Percentiles rank a stretch among this genome's conserved stretches.
These are phyloP conservation scores for Coemansia pectinata DNA, from an alignment of 192 early-diverging fungal species.

Conservation along the genomic window DNA sequence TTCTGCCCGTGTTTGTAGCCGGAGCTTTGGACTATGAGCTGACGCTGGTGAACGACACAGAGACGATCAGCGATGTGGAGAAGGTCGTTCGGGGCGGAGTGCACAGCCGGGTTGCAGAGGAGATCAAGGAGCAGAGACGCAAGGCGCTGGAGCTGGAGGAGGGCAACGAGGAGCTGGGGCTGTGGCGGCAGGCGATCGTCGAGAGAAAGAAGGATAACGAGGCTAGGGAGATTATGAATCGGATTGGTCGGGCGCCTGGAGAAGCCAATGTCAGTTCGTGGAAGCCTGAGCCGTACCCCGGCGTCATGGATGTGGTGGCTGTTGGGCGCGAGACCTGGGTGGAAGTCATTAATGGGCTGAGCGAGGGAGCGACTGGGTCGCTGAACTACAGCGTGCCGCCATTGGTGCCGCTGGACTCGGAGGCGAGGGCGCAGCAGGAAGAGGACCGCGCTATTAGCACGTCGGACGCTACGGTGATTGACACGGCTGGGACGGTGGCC, in stretches of 20 bases:
- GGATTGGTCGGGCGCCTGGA: constrained; percentile 20
- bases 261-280: constrained; percentile 23
- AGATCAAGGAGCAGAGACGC: constrained; percentile 50
- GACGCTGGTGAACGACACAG: constrained; percentile 50
- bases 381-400: constrained; percentile 34
- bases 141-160: constrained; percentile 31
- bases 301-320: constrained; percentile 49
- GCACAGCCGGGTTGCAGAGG: constrained; percentile 37
- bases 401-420: constrained; percentile 31
- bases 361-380: constrained; percentile 46
- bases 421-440: constrained; percentile 17
- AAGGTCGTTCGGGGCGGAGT: constrained; percentile 43
- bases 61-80: constrained; percentile 24
- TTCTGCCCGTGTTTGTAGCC: constrained; percentile 54
- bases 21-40: constrained; percentile 56
- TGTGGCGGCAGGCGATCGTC: constrained; percentile 46
- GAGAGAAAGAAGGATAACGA: constrained; percentile 43
- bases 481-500: constrained; percentile 17
- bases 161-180: constrained; percentile 36
- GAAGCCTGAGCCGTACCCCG: constrained; percentile 48
- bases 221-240: constrained; percentile 25
- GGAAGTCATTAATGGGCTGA: constrained; percentile 50
- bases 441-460: constrained; percentile 21
- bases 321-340: constrained; percentile 52
- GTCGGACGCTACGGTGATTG: constrained; percentile 18